Evolutionary conservation across 208 protist species (phyloP).

Genomic region (Balamuthia mandrillaris): DNA sequence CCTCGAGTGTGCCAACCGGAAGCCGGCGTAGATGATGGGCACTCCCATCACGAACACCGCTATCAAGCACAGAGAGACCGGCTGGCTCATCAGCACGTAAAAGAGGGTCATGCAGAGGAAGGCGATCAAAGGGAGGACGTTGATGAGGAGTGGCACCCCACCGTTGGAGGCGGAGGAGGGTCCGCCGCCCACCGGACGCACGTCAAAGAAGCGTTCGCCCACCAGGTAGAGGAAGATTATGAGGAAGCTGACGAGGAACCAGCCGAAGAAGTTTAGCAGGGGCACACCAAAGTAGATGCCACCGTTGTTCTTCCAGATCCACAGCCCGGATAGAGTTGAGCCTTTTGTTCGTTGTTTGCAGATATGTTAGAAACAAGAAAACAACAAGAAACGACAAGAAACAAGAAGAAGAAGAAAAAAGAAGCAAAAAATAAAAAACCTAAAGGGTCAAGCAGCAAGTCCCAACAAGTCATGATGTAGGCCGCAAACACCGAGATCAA

Average conservation of each 20-base stretch:
- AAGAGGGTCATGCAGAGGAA: slow-evolving; percentile 4
- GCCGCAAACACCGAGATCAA: neutral
- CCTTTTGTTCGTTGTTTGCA: neutral
- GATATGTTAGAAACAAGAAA: neutral
- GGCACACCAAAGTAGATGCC: slow-evolving; percentile 14
- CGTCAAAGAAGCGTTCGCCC: neutral
- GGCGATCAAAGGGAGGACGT: neutral
- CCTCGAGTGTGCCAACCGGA: neutral
- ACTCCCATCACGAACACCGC: slow-evolving; percentile 29
- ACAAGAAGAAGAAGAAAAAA: neutral
- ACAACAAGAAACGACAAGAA: neutral
- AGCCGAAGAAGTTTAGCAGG: slow-evolving; percentile 1
- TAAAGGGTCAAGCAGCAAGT: neutral
- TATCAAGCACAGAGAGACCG: neutral
- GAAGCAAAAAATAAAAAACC: too few species aligned
- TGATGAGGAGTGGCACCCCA: neutral
- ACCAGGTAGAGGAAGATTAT: neutral
- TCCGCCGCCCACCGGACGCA: neutral
- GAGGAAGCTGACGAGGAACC: neutral
- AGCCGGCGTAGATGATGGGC: neutral
- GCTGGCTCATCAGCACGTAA: neutral
- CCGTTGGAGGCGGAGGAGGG: too few species aligned
- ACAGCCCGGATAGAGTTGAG: neutral
- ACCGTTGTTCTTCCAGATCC: slow-evolving; percentile 3
- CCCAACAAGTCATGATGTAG: slow-evolving; percentile 8